These are phyloP conservation scores for Artomyces pyxidatus DNA, from an alignment of 768 basidiomycete genomes.

Conservation along the genomic window DNA sequence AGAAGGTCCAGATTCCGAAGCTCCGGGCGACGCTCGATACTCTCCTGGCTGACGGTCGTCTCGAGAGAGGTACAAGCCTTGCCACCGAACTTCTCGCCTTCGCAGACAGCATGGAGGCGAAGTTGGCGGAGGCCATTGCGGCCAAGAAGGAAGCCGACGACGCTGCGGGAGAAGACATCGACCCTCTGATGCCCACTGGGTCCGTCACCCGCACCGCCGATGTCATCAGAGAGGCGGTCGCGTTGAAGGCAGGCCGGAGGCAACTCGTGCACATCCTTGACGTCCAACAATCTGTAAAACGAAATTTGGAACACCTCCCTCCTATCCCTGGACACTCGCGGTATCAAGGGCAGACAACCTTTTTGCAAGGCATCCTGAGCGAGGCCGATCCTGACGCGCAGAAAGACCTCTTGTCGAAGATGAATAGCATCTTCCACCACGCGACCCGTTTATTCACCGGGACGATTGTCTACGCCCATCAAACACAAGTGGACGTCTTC, in stretches of 20 bases:
- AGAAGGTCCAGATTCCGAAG: slow-evolving; percentile 8
- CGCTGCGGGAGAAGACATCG: not conserved
- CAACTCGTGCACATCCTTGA: slow-evolving; percentile 11
- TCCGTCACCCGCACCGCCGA: not conserved
- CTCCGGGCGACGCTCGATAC: slow-evolving; percentile 7
- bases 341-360: no score
- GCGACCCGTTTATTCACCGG: no score
- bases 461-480: no score
- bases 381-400: not conserved
- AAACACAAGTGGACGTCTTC: no score
- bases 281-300: slow-evolving; percentile 6
- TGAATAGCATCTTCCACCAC: no score
- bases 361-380: no score
- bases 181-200: not conserved
- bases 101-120: slow-evolving; percentile 2
- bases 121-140: not conserved
- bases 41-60: slow-evolving; percentile 7
- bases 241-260: not conserved
- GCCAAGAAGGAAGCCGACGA: not conserved
- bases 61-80: slow-evolving; percentile 3
- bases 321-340: no score
- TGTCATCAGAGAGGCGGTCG: not conserved
- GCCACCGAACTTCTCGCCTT: slow-evolving; percentile 8
- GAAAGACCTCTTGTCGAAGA: not conserved
- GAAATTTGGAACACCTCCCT: not conserved